phyloP scores from a whole-genome alignment of 2,329 filamentous ascomycete genomes.

The Colletotrichum noveboracense region DNA sequence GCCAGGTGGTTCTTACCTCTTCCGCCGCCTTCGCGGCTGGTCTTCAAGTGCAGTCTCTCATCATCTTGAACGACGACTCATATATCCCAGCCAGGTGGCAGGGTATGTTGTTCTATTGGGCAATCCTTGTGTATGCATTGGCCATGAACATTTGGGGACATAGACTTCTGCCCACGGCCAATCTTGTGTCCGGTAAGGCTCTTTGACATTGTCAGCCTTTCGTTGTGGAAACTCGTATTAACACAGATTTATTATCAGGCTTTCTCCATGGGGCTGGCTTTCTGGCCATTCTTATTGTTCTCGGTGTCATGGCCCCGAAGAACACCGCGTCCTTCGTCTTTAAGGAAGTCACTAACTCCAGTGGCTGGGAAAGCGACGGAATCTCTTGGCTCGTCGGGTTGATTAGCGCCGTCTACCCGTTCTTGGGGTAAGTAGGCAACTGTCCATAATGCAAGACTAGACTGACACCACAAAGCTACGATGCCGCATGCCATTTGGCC shows the following conservation, averaged over 20 bases:
- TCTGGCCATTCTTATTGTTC: conserved; percentile 29
- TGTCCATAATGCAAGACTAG: not conserved
- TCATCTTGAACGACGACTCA: conserved; percentile 44
- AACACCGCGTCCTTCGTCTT: conserved; percentile 35
- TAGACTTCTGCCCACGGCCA: conserved; percentile 39
- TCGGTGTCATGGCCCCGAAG: conserved; percentile 35
- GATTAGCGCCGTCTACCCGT: conserved; percentile 35
- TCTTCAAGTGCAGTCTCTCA: conserved; percentile 46
- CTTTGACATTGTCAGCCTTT: not conserved
- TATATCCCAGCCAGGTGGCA: conserved; percentile 49
- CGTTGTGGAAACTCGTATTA: rapidly evolving
- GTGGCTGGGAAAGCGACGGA: conserved; percentile 34
- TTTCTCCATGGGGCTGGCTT: conserved; percentile 32
- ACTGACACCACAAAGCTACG: conserved; percentile 28
- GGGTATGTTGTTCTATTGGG: conserved; percentile 53
- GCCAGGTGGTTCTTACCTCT: conserved; percentile 49
- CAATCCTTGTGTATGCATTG: conserved; percentile 40
- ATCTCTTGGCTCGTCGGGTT: conserved; percentile 38
- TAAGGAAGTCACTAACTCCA: conserved; percentile 33
- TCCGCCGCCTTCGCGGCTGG: conserved; percentile 52
- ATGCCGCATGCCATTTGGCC: conserved; percentile 37
- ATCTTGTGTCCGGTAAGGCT: conserved; percentile 25
- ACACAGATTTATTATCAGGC: conserved; percentile 11
- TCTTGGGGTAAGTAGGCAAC: conserved; percentile 33
- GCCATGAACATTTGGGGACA: conserved; percentile 47